phyloP scores from a whole-genome alignment of 1,284 basidiomycete species.

The Ganoderma sinense region DNA sequence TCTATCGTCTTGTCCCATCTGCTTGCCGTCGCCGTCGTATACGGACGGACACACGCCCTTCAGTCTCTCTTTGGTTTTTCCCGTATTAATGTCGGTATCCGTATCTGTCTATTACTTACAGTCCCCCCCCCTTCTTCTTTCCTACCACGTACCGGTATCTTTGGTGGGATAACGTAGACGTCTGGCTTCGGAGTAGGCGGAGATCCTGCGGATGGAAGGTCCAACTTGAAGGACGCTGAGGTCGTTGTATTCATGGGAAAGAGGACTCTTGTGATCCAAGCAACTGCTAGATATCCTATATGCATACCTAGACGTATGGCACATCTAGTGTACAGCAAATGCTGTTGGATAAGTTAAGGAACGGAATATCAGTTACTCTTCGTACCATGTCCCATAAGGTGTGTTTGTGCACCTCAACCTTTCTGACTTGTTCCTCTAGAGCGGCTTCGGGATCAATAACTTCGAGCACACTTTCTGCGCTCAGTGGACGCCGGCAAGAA shows the following conservation, averaged over 20 bases:
- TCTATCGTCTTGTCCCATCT: slow-evolving; percentile 14
- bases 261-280: neutral
- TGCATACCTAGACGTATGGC: slow-evolving; percentile 1
- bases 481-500: no score
- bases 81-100: neutral
- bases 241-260: slow-evolving; percentile 3
- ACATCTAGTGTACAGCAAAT: slow-evolving; percentile 9
- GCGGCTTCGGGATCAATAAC: no score
- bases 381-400: neutral
- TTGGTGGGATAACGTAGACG: neutral
- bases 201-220: neutral
- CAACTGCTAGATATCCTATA: neutral
- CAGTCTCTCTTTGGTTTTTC: neutral
- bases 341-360: slow-evolving; percentile 8
- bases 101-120: slow-evolving; percentile 7
- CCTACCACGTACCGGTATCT: neutral
- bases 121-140: neutral
- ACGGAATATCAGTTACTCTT: neutral
- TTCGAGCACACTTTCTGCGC: no score
- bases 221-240: neutral
- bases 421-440: no score
- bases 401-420: neutral
- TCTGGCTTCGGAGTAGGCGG: neutral
- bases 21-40: neutral
- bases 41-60: neutral